Evolutionary conservation across 495 filamentous ascomycete species (phyloP), one percentile per base, ranked within the genome.

Genomic region (Neurospora sp.): DNA sequence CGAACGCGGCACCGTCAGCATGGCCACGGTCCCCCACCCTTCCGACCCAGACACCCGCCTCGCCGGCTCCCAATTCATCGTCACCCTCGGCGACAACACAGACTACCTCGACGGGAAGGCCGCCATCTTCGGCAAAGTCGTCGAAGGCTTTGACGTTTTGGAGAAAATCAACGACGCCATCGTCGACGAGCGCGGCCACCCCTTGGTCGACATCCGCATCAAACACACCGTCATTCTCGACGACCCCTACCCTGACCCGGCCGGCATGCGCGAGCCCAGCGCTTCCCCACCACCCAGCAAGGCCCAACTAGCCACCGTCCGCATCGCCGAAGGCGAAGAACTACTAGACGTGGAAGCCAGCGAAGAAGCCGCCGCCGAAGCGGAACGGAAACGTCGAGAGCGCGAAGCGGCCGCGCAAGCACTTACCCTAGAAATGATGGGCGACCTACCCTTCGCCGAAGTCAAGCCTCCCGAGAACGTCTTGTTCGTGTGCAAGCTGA

Each of bases 401-500:
- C 89, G 94, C 38, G 96, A 99, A 79, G 96, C 96, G 2, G 89
- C 93, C 73, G 96, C 96, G 5, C 96, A 98, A 79, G 96, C 96
- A 3, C 81, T 99, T 74, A 99, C 96, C 0, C 85, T 99, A 53
- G 96, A 99, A 80, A 97, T 99, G 91, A 94, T 99, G 80, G 96
- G 96, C 31, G 96, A 99, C 81, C 86, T 99, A 72, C 96, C 96
- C 12, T 99, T 97, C 79, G 96, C 96, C 72, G 96, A 98, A 82
- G 95, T 99, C 80, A 97, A 96, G 74, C 96, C 96, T 7, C 96
- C 96, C 1, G 96, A 99, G 82, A 98, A 99, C 78, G 90, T 99
- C 38, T 85, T 99, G 14, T 99, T 99, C 78, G 96, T 99, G 73
- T 99, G 96, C 90, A 98, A 99, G 80, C 85, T 99, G 31, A 99